A percentile compares a stretch with the other conserved stretches of the same genome.
Conservation (phyloP, 495 filamentous ascomycete species). For the Penicillium argentinense region DNA sequence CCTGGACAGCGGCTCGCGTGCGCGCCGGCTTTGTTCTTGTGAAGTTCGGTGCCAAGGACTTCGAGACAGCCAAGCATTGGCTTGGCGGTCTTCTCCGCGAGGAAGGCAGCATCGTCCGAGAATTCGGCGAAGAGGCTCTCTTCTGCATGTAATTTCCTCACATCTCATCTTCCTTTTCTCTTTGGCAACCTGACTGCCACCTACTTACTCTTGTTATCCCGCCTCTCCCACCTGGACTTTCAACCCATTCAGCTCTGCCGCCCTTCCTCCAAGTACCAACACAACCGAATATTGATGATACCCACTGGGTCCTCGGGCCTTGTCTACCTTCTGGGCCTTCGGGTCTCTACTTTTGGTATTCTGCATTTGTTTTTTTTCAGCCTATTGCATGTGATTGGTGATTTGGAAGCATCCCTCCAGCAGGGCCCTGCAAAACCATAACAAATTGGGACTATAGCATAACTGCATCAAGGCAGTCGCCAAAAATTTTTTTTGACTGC, state of each 20-base stretch:
- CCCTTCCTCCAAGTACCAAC: not conserved
- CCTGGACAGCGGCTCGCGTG: conserved; percentile 85
- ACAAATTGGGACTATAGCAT: conserved; percentile 5
- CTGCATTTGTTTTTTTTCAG: conserved; percentile 6
- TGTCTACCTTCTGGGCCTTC: conserved; percentile 6
- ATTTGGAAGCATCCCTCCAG: conserved; percentile 2
- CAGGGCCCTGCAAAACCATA: not conserved
- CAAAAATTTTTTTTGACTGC: conserved; percentile 6
- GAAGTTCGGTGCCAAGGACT: conserved; percentile 71
- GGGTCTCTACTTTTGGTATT: conserved; percentile 7
- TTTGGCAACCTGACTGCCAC: not conserved
- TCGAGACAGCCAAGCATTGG: conserved; percentile 64
- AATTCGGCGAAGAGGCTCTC: conserved; percentile 64
- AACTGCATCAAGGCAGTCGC: conserved; percentile 6
- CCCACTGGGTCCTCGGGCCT: conserved; percentile 7
- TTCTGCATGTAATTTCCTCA: conserved; percentile 49
- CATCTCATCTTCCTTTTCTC: not conserved
- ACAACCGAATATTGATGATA: conserved; percentile 13
- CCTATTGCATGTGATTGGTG: conserved; percentile 13
- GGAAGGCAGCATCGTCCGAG: conserved; percentile 55
- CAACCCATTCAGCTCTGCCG: not conserved
- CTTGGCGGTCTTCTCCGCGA: conserved; percentile 54
- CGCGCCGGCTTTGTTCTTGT: conserved; percentile 79
- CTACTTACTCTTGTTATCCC: not conserved
- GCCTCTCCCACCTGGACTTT: not conserved